These are phyloP conservation scores for Neurospora sublineolata DNA, from an alignment of 495 filamentous ascomycete genomes.

Conservation along the genomic window DNA sequence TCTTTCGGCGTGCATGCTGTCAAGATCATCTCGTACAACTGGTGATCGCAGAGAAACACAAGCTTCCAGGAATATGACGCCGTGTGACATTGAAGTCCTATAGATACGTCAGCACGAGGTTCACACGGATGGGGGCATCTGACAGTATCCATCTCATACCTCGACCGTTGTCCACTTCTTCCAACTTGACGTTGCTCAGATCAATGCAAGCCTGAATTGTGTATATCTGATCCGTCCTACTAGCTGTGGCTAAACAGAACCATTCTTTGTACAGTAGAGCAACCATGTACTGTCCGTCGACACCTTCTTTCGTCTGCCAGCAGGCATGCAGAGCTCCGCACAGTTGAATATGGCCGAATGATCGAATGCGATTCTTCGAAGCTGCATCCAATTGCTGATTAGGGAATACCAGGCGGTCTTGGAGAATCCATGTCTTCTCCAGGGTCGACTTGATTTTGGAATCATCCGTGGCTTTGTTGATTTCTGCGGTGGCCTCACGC, in stretches of 20 bases:
- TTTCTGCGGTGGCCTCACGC: constrained; percentile 56
- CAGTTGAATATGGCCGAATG: constrained; percentile 69
- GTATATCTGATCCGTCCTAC: constrained; percentile 49
- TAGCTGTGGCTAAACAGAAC: constrained; percentile 61
- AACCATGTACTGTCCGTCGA: constrained; percentile 72
- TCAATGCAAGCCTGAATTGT: constrained; percentile 65
- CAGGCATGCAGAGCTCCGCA: constrained; percentile 83
- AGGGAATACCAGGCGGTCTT: constrained; percentile 63
- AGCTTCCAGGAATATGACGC: constrained; percentile 88
- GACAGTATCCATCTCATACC: constrained; percentile 39
- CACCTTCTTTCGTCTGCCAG: constrained; percentile 56
- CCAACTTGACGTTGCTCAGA: constrained; percentile 58
- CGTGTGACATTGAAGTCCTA: constrained; percentile 76
- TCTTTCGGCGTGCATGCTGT: constrained; percentile 79
- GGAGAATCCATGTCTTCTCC: constrained; percentile 66
- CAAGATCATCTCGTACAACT: constrained; percentile 73
- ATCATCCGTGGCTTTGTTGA: constrained; percentile 69
- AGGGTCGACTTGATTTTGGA: constrained; percentile 43
- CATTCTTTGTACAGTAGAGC: constrained; percentile 77
- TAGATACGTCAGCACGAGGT: constrained; percentile 4
- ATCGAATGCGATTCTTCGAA: constrained; percentile 48
- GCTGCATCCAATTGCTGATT: constrained; percentile 42
- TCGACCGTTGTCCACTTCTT: constrained; percentile 68
- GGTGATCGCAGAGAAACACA: constrained; percentile 66
- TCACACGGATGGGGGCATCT: background rate